A percentile compares a stretch with the other conserved stretches of the same genome.
phyloP scores from a whole-genome alignment of 78 protist genomes.

The Capsaspora owczarzaki region DNA sequence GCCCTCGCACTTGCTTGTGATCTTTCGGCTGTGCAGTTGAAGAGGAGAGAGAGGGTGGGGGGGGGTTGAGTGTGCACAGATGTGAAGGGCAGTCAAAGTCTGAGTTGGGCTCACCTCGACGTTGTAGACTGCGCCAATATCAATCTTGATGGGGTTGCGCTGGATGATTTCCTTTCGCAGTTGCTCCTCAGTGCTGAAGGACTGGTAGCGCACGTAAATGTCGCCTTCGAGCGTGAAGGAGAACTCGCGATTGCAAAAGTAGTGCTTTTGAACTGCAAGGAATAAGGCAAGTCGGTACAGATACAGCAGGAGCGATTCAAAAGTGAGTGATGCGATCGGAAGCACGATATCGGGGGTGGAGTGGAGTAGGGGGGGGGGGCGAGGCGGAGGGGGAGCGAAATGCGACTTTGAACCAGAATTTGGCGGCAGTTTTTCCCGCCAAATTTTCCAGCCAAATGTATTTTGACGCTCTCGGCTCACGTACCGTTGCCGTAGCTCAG shows the following conservation, averaged over 20 bases:
- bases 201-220: constrained; percentile 36
- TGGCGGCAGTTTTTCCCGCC: background rate
- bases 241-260: constrained; percentile 43
- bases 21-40: constrained; percentile 8
- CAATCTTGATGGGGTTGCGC: constrained; percentile 53
- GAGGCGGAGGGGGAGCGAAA: no score
- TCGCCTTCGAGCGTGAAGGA: constrained; percentile 53
- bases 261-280: background rate
- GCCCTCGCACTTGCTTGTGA: background rate
- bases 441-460: background rate
- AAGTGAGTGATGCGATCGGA: no score
- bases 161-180: constrained; percentile 3
- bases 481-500: constrained; percentile 22
- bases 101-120: constrained; percentile 5
- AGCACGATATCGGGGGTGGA: no score
- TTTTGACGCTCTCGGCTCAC: background rate
- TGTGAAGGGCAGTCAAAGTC: background rate
- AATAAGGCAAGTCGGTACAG: background rate
- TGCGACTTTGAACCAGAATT: no score
- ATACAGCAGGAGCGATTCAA: background rate
- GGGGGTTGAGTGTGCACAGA: background rate
- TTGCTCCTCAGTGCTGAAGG: constrained; percentile 19
- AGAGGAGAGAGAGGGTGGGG: background rate
- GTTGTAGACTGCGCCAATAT: constrained; percentile 71
- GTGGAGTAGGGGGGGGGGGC: background rate